Conservation (phyloP, 331 rosid species). For the Prunus yedoensis region DNA sequence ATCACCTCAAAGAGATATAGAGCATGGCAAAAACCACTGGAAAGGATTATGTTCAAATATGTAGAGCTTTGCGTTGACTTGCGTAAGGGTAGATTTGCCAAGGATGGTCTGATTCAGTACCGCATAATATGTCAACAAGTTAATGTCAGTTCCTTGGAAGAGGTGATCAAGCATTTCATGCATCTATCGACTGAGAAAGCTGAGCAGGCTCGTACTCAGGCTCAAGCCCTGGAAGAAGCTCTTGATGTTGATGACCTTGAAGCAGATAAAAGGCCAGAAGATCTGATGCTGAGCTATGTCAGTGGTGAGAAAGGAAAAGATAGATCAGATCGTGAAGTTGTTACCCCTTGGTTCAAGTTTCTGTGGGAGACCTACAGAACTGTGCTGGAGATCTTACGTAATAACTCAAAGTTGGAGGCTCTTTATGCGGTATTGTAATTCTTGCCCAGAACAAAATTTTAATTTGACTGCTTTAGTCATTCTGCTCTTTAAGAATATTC, state of each 20-base stretch:
- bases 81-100: constrained; percentile 84
- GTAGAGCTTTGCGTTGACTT: constrained; percentile 87
- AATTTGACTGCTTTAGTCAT: background rate
- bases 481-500: background rate
- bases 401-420: constrained; percentile 90
- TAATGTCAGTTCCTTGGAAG: constrained; percentile 85
- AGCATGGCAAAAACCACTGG: constrained; percentile 94
- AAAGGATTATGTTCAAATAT: constrained; percentile 85
- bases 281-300: constrained; percentile 90
- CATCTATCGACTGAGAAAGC: constrained; percentile 97
- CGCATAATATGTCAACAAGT: constrained; percentile 93
- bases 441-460: background rate
- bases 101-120: constrained; percentile 90
- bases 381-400: constrained; percentile 87
- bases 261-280: constrained; percentile 96
- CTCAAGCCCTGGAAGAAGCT: constrained; percentile 86
- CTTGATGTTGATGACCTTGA: constrained; percentile 94
- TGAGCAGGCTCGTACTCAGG: constrained; percentile 97
- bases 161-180: constrained; percentile 94
- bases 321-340: constrained; percentile 90
- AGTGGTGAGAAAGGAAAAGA: constrained; percentile 98
- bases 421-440: constrained; percentile 81
- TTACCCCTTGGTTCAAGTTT: constrained; percentile 98
- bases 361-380: constrained; percentile 98
- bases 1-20: constrained; percentile 85